Evolutionary conservation across 768 basidiomycete genomes (phyloP), one percentile per base, ranked within the genome.

Genomic region (Holtermannia corniformis): DNA sequence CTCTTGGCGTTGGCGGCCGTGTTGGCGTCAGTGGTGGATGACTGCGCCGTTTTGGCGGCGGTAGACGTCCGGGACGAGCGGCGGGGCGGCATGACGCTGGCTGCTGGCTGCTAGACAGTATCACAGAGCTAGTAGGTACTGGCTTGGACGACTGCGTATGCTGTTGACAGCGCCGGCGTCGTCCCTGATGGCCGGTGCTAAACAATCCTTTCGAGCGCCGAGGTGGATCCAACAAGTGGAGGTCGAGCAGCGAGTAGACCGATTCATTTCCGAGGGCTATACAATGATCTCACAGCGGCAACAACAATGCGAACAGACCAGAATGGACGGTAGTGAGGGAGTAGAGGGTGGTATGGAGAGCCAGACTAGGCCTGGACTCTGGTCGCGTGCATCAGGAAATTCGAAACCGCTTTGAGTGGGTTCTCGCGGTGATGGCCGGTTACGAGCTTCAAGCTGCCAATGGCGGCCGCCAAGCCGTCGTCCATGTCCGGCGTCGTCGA

Each of bases 361-460:
- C 10, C 10, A 37, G 32, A 37, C 16, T 37, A 37, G 12, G 47
- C 28, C 4, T 25, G 47, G 20, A 27, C 24, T 4, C 24, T 23
- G 12, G 26, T 21, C 3, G 47, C 16, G 13, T 28, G 24, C 10
- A 42, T 54, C 16, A 57, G 37, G 47, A 62, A 62, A 21, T 50
- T 50, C 12, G 49, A 54, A 4, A 65, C 24, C 5, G 59, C 51
- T 4, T 59, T 59, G 7, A 65, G n/a, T 2, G 64, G 64, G 48
- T 65, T 63, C 43, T 63, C 61, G 37, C 64, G 32, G 16, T 51
- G 7, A 50, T 32, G 32, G 13, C 66, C 66, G 26, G 60, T 55
- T 44, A 60, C 59, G 2, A 68, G 51, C 37, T 52, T 61, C 37
- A 68, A 43, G 10, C 62, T 56, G 23, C 64, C 55, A 37, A 68